Evolutionary conservation across 106 monocot genomes (phyloP).

Genomic region (Dactylorhiza incarnata): DNA sequence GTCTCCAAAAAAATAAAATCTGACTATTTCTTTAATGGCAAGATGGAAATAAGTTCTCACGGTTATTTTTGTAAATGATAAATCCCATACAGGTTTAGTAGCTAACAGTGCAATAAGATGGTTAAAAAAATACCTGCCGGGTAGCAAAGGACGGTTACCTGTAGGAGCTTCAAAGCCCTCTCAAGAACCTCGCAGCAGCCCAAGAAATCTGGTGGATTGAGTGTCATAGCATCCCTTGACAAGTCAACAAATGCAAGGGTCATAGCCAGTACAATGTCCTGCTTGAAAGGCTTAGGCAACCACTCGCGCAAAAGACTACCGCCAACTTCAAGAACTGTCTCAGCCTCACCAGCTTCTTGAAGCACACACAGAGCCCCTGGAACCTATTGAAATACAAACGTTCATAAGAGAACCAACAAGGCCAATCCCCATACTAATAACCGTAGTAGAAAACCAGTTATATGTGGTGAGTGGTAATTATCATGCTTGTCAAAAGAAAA

Average conservation of each 20-base stretch:
- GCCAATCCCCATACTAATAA: not conserved
- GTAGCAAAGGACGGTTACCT: constrained; percentile 31
- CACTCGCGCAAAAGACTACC: constrained; percentile 46
- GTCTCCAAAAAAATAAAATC: too few relatives aligned
- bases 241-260: constrained; percentile 76
- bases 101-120: not conserved
- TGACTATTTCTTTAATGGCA: too few relatives aligned
- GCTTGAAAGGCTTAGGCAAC: constrained; percentile 79
- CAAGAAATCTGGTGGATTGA: constrained; percentile 60
- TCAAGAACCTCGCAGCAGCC: constrained; percentile 78
- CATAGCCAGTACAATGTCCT: constrained; percentile 91
- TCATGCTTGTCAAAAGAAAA: not conserved
- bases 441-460: not conserved
- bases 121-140: not conserved
- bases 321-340: constrained; percentile 58
- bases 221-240: constrained; percentile 77
- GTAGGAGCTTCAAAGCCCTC: constrained; percentile 81
- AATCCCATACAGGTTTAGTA: not conserved
- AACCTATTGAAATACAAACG: constrained; percentile 31
- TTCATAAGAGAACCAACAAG: not conserved
- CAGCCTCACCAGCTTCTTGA: constrained; percentile 75
- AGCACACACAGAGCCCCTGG: constrained; percentile 79
- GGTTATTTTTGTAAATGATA: not conserved
- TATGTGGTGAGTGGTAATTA: not conserved
- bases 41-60: too few relatives aligned